Evolutionary conservation across 2,329 filamentous ascomycete genomes (phyloP), one percentile per base, ranked within the genome.

Genomic region (Monilinia polystroma): DNA sequence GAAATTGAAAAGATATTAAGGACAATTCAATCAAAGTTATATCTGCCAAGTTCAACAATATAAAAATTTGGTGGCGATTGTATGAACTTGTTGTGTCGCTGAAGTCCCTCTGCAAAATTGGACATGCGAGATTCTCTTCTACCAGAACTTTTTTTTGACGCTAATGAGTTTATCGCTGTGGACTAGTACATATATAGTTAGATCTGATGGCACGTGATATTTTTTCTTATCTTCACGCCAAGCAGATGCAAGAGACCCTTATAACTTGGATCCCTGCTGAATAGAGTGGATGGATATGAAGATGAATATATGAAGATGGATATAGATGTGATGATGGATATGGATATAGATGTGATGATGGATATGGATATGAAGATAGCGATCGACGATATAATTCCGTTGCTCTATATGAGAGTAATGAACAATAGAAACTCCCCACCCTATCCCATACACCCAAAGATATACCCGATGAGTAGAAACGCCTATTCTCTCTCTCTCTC

Each of bases 61-160:
- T 58, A 66, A 64, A 45, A 70, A 68, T 35, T 67, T 69, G 63
- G 68, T 67, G 66, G 58, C 63, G 67, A 67, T 49, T 41, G 56
- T 45, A 32, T n/a, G 43, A 54, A 55, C 20, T n/a, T 54, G 51
- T 66, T 20, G 51, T 38, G 45, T 60, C 45, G 20, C 57, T 60
- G 57, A 51, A 60, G 20, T 60, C 38, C 20, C 7, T 35, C 29
- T 51, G 20, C 29, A 60, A 60, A 51, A 51, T 38, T 38, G n/a
- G 18, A 51, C 20, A 7, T 60, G 45, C n/a, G 32, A 51, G 57
- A 51, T 60, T 60, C 57, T 60, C 57, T 20, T 49, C 20, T 5
- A 2, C 45, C 20, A 38, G 29, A 60, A 51, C 45, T 60, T 60
- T 60, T 60, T 60, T 60, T 60, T 60, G 43, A 35, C 57, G 29